Percentiles rank a stretch among this genome's conserved stretches.
Evolutionary conservation across 805 yeast genomes (phyloP).

Genomic region (Wickerhamiella australiensis): DNA sequence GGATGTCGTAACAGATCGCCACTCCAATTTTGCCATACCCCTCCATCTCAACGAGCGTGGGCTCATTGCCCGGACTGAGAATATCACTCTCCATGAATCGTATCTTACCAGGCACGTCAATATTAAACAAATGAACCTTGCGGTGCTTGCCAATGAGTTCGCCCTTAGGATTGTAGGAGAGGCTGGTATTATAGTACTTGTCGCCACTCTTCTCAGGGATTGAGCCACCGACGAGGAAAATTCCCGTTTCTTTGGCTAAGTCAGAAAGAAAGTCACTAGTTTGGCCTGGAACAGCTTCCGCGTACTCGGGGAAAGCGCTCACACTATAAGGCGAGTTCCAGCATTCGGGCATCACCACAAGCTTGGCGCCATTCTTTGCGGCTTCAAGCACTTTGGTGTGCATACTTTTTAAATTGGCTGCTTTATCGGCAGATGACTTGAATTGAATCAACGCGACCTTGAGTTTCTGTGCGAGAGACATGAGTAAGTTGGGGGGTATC

Average conservation of each 20-base stretch:
- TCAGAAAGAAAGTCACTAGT: conserved; percentile 48
- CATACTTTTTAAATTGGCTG: conserved; percentile 62
- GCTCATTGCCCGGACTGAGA: conserved; percentile 65
- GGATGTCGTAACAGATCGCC: conserved; percentile 82
- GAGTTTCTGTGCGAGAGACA: conserved; percentile 39
- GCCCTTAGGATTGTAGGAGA: conserved; percentile 63
- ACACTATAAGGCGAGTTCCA: conserved; percentile 94
- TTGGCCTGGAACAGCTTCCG: conserved; percentile 63
- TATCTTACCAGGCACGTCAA: conserved; percentile 83
- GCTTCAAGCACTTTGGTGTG: conserved; percentile 55
- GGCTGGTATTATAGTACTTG: conserved; percentile 57
- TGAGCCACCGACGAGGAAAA: conserved; percentile 79
- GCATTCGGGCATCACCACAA: conserved; percentile 87
- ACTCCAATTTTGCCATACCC: conserved; percentile 64
- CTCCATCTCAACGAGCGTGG: conserved; percentile 61
- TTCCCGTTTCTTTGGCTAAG: conserved; percentile 51
- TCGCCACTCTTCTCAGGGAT: conserved; percentile 63
- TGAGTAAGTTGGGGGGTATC: neutral
- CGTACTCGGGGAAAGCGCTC: conserved; percentile 71
- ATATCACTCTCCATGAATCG: conserved; percentile 72
- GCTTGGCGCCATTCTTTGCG: conserved; percentile 48
- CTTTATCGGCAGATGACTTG: conserved; percentile 68
- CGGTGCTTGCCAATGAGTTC: conserved; percentile 76
- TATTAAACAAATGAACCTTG: conserved; percentile 83
- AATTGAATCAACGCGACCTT: conserved; percentile 80